These are phyloP conservation scores for Myrica gale DNA, from an alignment of 306 rosid species.

Conservation along the genomic window DNA sequence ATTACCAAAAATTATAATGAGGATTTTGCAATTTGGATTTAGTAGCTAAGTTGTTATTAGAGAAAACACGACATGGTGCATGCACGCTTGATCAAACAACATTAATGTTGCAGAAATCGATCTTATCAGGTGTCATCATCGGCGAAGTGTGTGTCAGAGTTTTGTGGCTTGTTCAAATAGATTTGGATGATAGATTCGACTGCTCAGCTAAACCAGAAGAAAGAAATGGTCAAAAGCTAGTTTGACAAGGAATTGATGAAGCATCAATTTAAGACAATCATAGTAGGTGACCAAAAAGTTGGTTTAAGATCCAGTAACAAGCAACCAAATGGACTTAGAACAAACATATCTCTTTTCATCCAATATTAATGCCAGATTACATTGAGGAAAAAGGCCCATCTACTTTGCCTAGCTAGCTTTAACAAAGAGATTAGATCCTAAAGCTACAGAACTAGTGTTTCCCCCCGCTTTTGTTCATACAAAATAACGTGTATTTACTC, in stretches of 20 bases:
- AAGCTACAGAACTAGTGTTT: conserved; percentile 4
- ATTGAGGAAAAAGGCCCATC: conserved; percentile 15
- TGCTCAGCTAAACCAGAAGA: conserved; percentile 31
- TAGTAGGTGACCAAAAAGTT: conserved; percentile 59
- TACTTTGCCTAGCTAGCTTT: conserved; percentile 28
- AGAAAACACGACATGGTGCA: too few relatives aligned
- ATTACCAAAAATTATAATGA: too few relatives aligned
- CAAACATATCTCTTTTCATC: conserved; percentile 10
- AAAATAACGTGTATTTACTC: conserved; percentile 4
- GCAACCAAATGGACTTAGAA: conserved; percentile 15
- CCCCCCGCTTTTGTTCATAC: conserved; percentile 17
- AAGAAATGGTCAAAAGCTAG: conserved; percentile 55
- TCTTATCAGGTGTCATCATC: too few relatives aligned
- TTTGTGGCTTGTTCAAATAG: background rate
- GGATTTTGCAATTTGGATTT: too few relatives aligned
- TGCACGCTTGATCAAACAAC: too few relatives aligned
- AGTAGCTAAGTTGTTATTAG: too few relatives aligned
- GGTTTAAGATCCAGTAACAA: conserved; percentile 28
- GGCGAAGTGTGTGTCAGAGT: too few relatives aligned
- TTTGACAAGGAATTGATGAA: conserved; percentile 38
- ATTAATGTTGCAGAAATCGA: too few relatives aligned
- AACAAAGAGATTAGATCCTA: conserved; percentile 33
- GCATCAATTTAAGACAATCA: conserved; percentile 33
- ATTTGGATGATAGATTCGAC: background rate
- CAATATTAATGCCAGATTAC: conserved; percentile 28